phyloP scores from a whole-genome alignment of 2,329 filamentous ascomycete genomes.

The Dactylellina parvicollis region DNA sequence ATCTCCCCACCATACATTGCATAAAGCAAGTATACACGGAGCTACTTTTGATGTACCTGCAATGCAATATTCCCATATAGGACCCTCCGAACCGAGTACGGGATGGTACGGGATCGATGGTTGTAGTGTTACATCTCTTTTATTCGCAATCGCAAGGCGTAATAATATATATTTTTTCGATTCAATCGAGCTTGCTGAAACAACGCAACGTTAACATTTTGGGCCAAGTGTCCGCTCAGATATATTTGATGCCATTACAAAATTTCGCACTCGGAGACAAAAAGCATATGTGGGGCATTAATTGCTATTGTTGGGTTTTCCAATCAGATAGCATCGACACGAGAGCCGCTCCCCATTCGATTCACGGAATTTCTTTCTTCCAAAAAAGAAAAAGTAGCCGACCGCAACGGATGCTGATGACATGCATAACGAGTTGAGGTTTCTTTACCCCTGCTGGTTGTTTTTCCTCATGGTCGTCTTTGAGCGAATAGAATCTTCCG shows the following conservation, averaged over 20 bases:
- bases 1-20: too few species aligned
- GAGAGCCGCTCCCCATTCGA: neutral
- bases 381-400: slow-evolving; percentile 5
- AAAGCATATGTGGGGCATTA: too few species aligned
- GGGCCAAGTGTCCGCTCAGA: neutral
- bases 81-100: slow-evolving; percentile 5
- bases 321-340: neutral
- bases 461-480: slow-evolving; percentile 1
- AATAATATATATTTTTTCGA: too few species aligned
- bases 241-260: neutral
- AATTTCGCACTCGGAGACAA: neutral
- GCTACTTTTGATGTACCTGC: too few species aligned
- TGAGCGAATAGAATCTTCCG: slow-evolving; percentile 4
- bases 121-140: neutral
- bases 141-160: neutral
- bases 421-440: slow-evolving; percentile 33
- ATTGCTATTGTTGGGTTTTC: too few species aligned
- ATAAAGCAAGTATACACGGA: too few species aligned
- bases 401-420: slow-evolving; percentile 25
- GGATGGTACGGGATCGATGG: neutral
- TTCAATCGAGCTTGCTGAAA: neutral
- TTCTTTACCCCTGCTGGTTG: neutral
- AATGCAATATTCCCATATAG: slow-evolving; percentile 2
- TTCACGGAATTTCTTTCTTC: neutral
- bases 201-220: neutral